phyloP scores from a whole-genome alignment of 2,329 filamentous ascomycete species.

The Xylaria sp. region DNA sequence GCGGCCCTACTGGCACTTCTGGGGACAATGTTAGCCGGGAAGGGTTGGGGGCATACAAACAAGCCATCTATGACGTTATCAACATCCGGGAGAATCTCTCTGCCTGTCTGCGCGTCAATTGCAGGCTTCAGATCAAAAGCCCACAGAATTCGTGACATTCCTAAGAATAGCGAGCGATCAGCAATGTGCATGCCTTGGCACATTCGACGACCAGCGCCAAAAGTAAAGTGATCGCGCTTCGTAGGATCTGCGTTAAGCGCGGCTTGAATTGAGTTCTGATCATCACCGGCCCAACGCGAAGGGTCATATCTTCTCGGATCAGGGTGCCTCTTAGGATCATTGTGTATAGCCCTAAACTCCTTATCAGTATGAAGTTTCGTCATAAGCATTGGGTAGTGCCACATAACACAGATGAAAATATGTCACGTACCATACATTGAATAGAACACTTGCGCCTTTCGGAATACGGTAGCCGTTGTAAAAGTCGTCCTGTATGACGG shows the following conservation, averaged over 20 bases:
- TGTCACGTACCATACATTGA: conserved; percentile 53
- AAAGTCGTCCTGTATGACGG: conserved; percentile 49
- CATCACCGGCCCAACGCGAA: conserved; percentile 42
- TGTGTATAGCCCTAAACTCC: conserved; percentile 55
- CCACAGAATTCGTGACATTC: conserved; percentile 60
- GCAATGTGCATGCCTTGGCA: conserved; percentile 59
- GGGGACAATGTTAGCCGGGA: conserved; percentile 19
- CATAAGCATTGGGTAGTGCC: background rate
- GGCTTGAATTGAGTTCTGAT: conserved; percentile 45
- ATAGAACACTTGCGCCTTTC: conserved; percentile 54
- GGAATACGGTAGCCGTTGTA: conserved; percentile 56
- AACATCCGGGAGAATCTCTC: conserved; percentile 1
- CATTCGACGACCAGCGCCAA: conserved; percentile 51
- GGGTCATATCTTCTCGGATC: conserved; percentile 58
- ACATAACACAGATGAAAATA: too few species aligned
- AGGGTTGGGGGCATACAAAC: conserved; percentile 13
- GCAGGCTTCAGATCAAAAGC: conserved; percentile 49
- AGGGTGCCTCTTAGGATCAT: conserved; percentile 55
- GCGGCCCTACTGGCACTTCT: conserved; percentile 3
- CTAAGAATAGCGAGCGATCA: conserved; percentile 49
- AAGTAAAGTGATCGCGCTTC: conserved; percentile 47
- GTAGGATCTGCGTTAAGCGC: conserved; percentile 46
- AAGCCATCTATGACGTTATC: conserved; percentile 22
- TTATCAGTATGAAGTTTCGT: background rate
- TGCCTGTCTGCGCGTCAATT: background rate